Conservation (phyloP, 2,329 filamentous ascomycete species). For the Coniochaeta sp. region DNA sequence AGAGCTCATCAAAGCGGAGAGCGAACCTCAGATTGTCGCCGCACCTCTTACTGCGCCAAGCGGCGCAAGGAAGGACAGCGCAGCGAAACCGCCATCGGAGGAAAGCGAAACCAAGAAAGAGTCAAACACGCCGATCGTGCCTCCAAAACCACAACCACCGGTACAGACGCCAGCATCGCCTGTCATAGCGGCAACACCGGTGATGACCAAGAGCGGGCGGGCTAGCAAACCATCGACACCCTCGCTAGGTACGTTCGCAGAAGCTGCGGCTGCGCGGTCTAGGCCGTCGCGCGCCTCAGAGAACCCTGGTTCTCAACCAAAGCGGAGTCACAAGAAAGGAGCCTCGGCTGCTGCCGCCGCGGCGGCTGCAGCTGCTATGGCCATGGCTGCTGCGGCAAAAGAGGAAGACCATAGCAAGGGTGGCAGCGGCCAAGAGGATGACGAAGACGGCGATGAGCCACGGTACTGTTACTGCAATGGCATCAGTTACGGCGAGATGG, state of each 20-base stretch:
- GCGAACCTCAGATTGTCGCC: slow-evolving; percentile 19
- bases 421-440: slow-evolving; percentile 15
- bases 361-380: slow-evolving; percentile 27
- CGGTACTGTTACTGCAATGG: slow-evolving; percentile 75
- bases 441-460: slow-evolving; percentile 58
- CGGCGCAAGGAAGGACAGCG: slow-evolving; percentile 23
- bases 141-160: slow-evolving; percentile 20
- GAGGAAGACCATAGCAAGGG: slow-evolving; percentile 3
- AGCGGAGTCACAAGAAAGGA: slow-evolving; percentile 54
- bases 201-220: slow-evolving; percentile 55
- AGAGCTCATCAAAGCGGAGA: slow-evolving; percentile 18
- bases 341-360: slow-evolving; percentile 31
- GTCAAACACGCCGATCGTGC: slow-evolving; percentile 24
- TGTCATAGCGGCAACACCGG: slow-evolving; percentile 8
- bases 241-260: slow-evolving; percentile 50
- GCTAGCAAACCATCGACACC: slow-evolving; percentile 62
- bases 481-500: slow-evolving; percentile 79
- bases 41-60: slow-evolving; percentile 13
- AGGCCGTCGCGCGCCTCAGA: slow-evolving; percentile 43
- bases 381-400: slow-evolving; percentile 19
- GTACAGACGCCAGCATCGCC: slow-evolving; percentile 20
- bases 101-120: slow-evolving; percentile 37
- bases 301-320: slow-evolving; percentile 25
- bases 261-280: slow-evolving; percentile 37
- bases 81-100: slow-evolving; percentile 29